Evolutionary conservation across 1,284 basidiomycete genomes (phyloP), one percentile per base, ranked within the genome.

Genomic region (Cryptococcus hybrid): DNA sequence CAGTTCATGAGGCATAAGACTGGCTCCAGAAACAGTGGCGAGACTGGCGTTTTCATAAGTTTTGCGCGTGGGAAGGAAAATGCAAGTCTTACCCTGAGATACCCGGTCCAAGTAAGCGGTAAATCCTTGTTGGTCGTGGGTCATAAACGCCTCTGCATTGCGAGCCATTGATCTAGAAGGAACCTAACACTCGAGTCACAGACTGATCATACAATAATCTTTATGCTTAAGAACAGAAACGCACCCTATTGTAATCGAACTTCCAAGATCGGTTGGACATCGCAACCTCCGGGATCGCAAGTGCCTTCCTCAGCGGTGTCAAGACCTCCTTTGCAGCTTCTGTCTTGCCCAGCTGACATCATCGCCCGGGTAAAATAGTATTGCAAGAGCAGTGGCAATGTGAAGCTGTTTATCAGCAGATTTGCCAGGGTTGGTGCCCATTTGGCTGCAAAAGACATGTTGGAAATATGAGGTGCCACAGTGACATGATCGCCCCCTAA

Each of bases 391-490:
- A 0, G 86, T 84, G 2, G 84, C 73, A 58, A 89, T 83, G 66
- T 85, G 84, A 2, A 85, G 85, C 55, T 81, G 75, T 7, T 82
- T 80, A 68, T 88, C 87, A 59, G 87, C 86, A 1, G 83, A 79
- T 3, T 79, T 73, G 3, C 74, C 79, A 4, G 84, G 1, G 83
- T 82, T 0, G 87, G 87, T 0, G 85, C 86, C 86, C 86, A 88
- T 72, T 88, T 89, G 4, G 81, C 80, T 1, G 82, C 85, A 11
- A 86, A 82, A 1, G 82, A 82, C 36, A 88, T 74, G 35, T 78
- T 71, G 56, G 74, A 75, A 15, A 81, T 65, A 37, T 84, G 74
- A 0, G 69, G 1, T 57, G 55, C 2, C 35, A 44, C 43, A 68
- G 46, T 55, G 30, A 3, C 30, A 30, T 30, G 30, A 30, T 30